Base-by-base conservation (phyloP, 225 moss, liverwort and hornwort genomes). In the Pseudisothecium myosuroides region DNA sequence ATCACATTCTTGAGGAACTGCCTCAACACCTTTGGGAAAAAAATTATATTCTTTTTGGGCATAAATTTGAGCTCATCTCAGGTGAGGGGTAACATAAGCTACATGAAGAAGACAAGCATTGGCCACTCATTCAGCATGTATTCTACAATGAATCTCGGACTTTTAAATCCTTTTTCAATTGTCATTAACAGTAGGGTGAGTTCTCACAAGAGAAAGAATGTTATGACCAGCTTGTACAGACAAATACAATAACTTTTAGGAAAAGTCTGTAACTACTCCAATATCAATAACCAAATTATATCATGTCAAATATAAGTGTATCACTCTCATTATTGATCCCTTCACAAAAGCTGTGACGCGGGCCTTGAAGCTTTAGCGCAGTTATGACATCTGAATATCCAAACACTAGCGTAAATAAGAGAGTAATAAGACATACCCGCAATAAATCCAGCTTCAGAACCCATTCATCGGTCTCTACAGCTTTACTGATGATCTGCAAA, bases 371-470 rank as follows among this genome's bases (percentile, higher is more conserved):
- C 24, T 55, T 54, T 41, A 76, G 64, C 31, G 41, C n/a, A 64
- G 43, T 55, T 83, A 88, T 41, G 64, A 69, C 68, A 58, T 69
- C 60, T 39, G 7, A 29, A 82, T 63, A 39, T 74, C 63, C 73
- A 50, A 60, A 76, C 34, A 85, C 10, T 67, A 68, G 37, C 11
- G 41, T 26, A 31, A 56, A 75, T 18, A 65, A 47, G 45, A 81
- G 76, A 60, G 52, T 31, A 50, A 74, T n/a, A 37, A n/a, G 61
- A 55, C 63, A 56, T 87, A 94, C 95, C 93, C 90, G 64, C 76
- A 97, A 85, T 32, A 93, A 90, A 76, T 96, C 96, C n/a, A 97
- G 92, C 65, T 96, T 93, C 82, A 95, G 91, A 74, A 95, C 94
- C 96, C 96, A 96, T 59, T 93, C 92, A 37, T 97, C 94, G 29